Base-by-base conservation (phyloP, 805 yeast genomes). In the Candida succiphila region DNA sequence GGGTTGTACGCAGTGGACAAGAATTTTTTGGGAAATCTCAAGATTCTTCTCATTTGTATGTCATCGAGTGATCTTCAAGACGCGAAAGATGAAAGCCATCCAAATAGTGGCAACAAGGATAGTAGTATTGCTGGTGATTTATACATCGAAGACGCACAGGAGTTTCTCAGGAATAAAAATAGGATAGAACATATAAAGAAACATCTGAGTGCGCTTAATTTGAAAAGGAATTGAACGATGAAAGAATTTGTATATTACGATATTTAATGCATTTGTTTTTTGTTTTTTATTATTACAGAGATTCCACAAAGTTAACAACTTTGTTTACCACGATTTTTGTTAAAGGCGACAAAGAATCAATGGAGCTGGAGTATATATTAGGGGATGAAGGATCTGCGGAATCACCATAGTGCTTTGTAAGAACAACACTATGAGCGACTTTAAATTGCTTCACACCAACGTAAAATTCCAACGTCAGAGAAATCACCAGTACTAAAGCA, bases 401-500 rank as follows among this genome's bases (percentile, higher is more conserved):
- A n/a, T n/a, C n/a, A n/a, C n/a, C n/a, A n/a, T n/a, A n/a, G n/a
- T n/a, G 37, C 13, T 19, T 13, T 4, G 10, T 17, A 9, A 24
- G 30, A 19, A 28, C 31, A 20, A 29, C 19, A 13, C 16, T n/a
- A 15, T 31, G 41, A 26, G 47, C 46, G 4, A 41, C 44, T 19
- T 44, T 51, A 43, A 46, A 51, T 30, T 50, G 55, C 30, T 45
- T 67, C 52, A 76, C 64, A 12, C 92, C 85, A 35, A 77, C 74
- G 21, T 69, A 63, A 47, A 87, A 89, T 57, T 88, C 88, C 41
- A 86, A 52, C 8, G 69, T 49, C 45, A 89, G 65, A 4, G 89
- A 80, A 30, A 70, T 45, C 7, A 81, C 56, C 38, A 89, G 69
- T 10, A 84, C 87, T 18, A 65, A 39, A 4, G 92, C 84, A 27